Evolutionary conservation across 2,329 filamentous ascomycete species (phyloP), one percentile per base, ranked within the genome.

Genomic region (Cladosporium halotolerans): DNA sequence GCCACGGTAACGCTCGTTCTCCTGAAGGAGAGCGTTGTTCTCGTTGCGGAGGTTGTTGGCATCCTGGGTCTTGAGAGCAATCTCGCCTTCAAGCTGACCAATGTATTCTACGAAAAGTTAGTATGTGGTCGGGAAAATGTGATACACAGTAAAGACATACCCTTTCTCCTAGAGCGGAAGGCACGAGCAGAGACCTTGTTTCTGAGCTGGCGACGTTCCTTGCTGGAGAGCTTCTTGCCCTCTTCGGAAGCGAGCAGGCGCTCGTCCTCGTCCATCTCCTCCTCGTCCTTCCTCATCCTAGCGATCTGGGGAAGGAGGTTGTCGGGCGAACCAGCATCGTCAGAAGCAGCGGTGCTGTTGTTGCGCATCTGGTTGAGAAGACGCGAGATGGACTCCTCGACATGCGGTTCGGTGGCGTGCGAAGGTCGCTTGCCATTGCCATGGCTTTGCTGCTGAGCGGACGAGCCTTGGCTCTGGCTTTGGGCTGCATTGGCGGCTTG

Each of bases 211-310:
- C 93, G 85, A 56, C 93, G 85, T 73, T 97, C 91, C 76, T 97
- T 97, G 78, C 89, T 95, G 73, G 85, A 93, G n/a, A 99, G 81
- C 77, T 96, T 96, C 84, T 99, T 99, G 65, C 92, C 93, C 73
- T 96, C 92, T 66, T 99, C 93, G 57, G 90, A 96, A n/a, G 89
- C 89, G 45, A 96, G 78, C 9, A 96, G 78, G 61, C 89, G 82
- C 78, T 97, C 93, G 64, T 97, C 93, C 70, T 96, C 92, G 63
- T 99, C 93, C 92, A 99, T 97, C 50, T 97, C 92, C 57, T 96
- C 91, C 65, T 97, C 91, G 42, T 96, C 90, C 79, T 97, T 97
- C 79, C 85, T 91, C 58, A 81, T 73, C 58, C 85, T 85, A 46
- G 85, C 78, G 62, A 89, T 80, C 67, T 89, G 85, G 53, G 83